Conservation (phyloP, 495 filamentous ascomycete genomes). For the Penicillium coprophilum region DNA sequence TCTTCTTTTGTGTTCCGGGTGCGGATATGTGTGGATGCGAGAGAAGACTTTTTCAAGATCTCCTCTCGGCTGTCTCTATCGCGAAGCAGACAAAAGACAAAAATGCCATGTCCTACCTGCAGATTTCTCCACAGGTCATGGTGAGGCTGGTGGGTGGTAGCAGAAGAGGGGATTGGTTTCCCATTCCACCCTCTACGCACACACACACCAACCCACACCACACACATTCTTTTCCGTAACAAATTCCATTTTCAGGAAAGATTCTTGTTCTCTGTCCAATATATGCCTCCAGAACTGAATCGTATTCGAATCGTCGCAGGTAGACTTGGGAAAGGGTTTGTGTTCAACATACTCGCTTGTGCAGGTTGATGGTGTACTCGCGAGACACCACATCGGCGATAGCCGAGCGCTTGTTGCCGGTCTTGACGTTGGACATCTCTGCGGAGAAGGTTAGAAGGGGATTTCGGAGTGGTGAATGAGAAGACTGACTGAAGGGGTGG, state of each 20-base stretch:
- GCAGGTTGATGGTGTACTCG: conserved; percentile 99
- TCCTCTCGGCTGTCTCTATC: conserved; percentile 10
- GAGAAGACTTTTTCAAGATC: conserved; percentile 12
- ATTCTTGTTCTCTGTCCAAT: conserved; percentile 34
- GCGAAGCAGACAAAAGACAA: conserved; percentile 4
- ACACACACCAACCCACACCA: conserved; percentile 12
- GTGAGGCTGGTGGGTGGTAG: conserved; percentile 5
- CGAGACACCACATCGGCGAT: conserved; percentile 97
- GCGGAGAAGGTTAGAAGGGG: conserved; percentile 22
- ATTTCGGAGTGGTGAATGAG: neutral
- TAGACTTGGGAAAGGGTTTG: conserved; percentile 17
- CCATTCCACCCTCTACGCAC: conserved; percentile 10
- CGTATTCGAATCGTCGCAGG: conserved; percentile 26
- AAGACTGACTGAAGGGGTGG: conserved; percentile 44
- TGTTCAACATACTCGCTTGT: conserved; percentile 90
- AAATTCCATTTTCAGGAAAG: conserved; percentile 27
- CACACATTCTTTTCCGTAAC: conserved; percentile 24
- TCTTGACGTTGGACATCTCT: conserved; percentile 70
- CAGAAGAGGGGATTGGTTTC: neutral
- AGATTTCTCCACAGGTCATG: conserved; percentile 15
- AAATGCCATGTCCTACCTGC: conserved; percentile 6
- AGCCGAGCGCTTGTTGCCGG: conserved; percentile 85
- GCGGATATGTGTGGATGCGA: conserved; percentile 20
- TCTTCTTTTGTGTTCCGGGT: conserved; percentile 38
- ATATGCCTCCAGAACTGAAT: conserved; percentile 27